Conservation (phyloP, 2,329 filamentous ascomycete genomes). For the Lecanicillium sp. region DNA sequence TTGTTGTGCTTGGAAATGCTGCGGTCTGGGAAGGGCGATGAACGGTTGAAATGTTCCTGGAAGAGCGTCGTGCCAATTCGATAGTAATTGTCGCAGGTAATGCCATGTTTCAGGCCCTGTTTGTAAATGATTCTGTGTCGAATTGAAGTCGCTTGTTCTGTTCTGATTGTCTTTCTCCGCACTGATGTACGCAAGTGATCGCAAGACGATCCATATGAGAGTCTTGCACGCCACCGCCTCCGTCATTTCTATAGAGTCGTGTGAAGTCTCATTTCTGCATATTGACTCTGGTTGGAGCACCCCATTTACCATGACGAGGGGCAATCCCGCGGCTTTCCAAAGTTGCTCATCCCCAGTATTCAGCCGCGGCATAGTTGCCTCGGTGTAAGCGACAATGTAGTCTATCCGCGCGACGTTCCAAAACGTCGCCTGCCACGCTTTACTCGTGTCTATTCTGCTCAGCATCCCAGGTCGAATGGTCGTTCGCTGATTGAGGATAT, state of each 20-base stretch:
- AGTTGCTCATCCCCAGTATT: conserved; percentile 7
- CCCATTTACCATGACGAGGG: conserved; percentile 8
- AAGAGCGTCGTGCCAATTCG: conserved; percentile 9
- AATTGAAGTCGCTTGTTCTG: not conserved
- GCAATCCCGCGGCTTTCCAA: conserved; percentile 13
- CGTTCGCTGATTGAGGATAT: conserved; percentile 1
- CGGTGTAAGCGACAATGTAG: conserved; percentile 10
- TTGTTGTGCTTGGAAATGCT: not conserved
- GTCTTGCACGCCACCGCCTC: conserved; percentile 11
- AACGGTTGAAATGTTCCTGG: conserved; percentile 12
- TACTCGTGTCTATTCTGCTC: conserved; percentile 6
- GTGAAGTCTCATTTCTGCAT: not conserved
- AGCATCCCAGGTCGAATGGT: conserved; percentile 1
- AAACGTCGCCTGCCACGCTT: conserved; percentile 12
- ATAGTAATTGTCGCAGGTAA: conserved; percentile 7
- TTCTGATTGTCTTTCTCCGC: not conserved
- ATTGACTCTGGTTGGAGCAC: conserved; percentile 7
- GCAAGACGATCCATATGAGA: conserved; percentile 12
- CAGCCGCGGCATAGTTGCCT: conserved; percentile 8
- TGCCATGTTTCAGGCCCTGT: not conserved
- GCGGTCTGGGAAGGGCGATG: not conserved
- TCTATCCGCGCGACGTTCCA: conserved; percentile 13
- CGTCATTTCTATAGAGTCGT: conserved; percentile 8
- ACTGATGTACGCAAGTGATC: conserved; percentile 8
- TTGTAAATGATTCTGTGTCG: conserved; percentile 1